A percentile compares a stretch with the other conserved stretches of the same genome.
phyloP scores from a whole-genome alignment of 2,329 filamentous ascomycete genomes.

The Lachnellula willkommii region DNA sequence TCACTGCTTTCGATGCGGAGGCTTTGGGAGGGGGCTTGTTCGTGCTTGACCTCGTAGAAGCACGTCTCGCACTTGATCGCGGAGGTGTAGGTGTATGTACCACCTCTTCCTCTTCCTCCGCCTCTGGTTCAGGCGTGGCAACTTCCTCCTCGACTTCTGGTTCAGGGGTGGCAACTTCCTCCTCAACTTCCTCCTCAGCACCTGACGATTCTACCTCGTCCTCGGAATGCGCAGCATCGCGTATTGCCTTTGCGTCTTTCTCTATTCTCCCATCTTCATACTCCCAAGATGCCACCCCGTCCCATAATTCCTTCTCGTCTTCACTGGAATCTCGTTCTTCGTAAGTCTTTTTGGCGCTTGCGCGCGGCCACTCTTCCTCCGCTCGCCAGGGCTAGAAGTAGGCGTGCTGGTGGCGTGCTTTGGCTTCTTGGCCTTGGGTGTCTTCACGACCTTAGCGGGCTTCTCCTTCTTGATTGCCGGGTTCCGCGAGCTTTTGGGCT shows the following conservation, averaged over 20 bases:
- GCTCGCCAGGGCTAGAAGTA: slow-evolving; percentile 21
- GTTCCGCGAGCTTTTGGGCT: slow-evolving; percentile 13
- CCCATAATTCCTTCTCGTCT: slow-evolving; percentile 36
- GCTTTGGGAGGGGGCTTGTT: slow-evolving; percentile 6
- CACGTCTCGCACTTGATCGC: slow-evolving; percentile 9
- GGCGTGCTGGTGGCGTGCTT: slow-evolving; percentile 13
- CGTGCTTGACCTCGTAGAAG: background rate
- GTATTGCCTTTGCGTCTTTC: background rate
- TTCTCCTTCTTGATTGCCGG: slow-evolving; percentile 28
- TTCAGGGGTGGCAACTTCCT: background rate
- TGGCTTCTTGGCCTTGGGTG: slow-evolving; percentile 27
- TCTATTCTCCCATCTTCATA: slow-evolving; percentile 29
- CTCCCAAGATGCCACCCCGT: slow-evolving; percentile 31
- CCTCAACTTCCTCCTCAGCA: slow-evolving; percentile 21
- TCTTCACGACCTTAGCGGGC: slow-evolving; percentile 23
- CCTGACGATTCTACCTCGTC: slow-evolving; percentile 29
- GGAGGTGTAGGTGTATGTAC: slow-evolving; percentile 14
- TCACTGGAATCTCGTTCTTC: slow-evolving; percentile 37
- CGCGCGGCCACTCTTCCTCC: slow-evolving; percentile 34
- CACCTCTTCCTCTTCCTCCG: slow-evolving; percentile 21
- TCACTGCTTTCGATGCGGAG: slow-evolving; percentile 6
- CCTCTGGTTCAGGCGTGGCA: slow-evolving; percentile 1
- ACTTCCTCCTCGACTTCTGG: slow-evolving; percentile 1
- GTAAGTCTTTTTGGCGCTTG: slow-evolving; percentile 34
- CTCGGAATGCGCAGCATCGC: slow-evolving; percentile 5